phyloP scores from a whole-genome alignment of 75 land plant genomes.

The Adiantum capillusveneris region DNA sequence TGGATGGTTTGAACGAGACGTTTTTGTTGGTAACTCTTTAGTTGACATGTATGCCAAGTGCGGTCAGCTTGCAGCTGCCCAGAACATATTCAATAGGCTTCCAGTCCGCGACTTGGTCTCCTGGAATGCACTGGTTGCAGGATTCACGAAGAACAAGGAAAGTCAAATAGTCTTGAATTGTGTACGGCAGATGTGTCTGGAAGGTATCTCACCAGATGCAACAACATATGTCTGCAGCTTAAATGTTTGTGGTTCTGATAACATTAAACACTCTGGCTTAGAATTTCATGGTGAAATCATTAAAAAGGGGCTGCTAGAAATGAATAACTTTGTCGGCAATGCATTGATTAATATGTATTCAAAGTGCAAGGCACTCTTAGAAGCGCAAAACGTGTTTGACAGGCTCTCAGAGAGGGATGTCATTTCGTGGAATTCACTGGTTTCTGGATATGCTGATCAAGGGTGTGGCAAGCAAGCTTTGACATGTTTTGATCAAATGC shows the following conservation, averaged over 20 bases:
- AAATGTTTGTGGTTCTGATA: neutral
- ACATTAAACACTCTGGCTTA: neutral
- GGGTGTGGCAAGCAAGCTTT: conserved; percentile 30
- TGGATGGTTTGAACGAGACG: conserved; percentile 30
- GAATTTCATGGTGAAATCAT: neutral
- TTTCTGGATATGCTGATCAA: conserved; percentile 39
- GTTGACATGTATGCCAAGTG: conserved; percentile 18
- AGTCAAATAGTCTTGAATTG: conserved; percentile 3
- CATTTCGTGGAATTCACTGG: conserved; percentile 41
- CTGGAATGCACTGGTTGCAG: conserved; percentile 14
- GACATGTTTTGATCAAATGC: conserved; percentile 30
- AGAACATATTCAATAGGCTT: conserved; percentile 8
- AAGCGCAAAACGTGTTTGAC: conserved; percentile 42
- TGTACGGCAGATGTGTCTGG: neutral
- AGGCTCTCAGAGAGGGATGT: conserved; percentile 8
- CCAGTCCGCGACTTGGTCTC: conserved; percentile 4
- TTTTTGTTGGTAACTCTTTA: conserved; percentile 19
- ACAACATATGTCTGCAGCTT: conserved; percentile 2
- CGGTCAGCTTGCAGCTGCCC: conserved; percentile 1
- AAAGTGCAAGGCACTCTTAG: conserved; percentile 18
- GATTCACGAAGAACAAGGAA: conserved; percentile 4
- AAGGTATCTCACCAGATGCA: conserved; percentile 5
- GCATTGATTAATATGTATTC: conserved; percentile 39
- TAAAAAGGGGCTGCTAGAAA: neutral
- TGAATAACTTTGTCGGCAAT: conserved; percentile 26